Conservation (phyloP, 2,329 filamentous ascomycete genomes). For the Cordyceps pruinosa region DNA sequence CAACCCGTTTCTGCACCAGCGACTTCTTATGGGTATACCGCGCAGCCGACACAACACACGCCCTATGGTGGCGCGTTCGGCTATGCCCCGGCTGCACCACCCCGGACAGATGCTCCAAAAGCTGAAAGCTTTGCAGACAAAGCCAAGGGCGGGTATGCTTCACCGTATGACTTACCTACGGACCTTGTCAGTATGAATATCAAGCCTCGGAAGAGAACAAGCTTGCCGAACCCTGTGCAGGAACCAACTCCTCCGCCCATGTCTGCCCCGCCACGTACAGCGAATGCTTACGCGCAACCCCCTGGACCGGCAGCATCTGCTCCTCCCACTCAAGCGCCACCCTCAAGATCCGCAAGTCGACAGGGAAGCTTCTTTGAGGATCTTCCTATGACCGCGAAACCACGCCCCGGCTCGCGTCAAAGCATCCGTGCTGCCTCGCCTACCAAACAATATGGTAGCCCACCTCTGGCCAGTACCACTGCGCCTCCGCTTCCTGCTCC, state of each 20-base stretch:
- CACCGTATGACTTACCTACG: constrained; percentile 90
- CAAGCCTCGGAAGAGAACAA: constrained; percentile 60
- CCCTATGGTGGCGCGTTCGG: constrained; percentile 26
- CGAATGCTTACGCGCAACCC: constrained; percentile 54
- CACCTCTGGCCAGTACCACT: background rate
- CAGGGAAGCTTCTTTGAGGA: constrained; percentile 70
- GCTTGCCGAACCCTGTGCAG: constrained; percentile 47
- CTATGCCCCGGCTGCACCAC: constrained; percentile 18
- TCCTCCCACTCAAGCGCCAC: constrained; percentile 24
- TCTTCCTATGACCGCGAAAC: constrained; percentile 55
- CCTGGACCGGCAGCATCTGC: constrained; percentile 19
- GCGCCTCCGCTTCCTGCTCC: background rate
- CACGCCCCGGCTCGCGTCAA: constrained; percentile 54
- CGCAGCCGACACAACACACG: constrained; percentile 16
- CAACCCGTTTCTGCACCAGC: constrained; percentile 11
- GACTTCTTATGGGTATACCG: constrained; percentile 5
- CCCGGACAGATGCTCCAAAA: constrained; percentile 44
- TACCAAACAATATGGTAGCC: constrained; percentile 22
- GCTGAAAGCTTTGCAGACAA: constrained; percentile 85
- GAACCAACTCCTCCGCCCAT: constrained; percentile 34
- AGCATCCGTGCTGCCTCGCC: constrained; percentile 39
- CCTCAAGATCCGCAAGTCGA: constrained; percentile 39
- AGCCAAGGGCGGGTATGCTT: constrained; percentile 84
- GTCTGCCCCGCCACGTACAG: constrained; percentile 43
- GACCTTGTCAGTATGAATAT: constrained; percentile 55